Base-by-base conservation (phyloP, 139 green algal genomes). In the Tetradesmus lagerheimii region DNA sequence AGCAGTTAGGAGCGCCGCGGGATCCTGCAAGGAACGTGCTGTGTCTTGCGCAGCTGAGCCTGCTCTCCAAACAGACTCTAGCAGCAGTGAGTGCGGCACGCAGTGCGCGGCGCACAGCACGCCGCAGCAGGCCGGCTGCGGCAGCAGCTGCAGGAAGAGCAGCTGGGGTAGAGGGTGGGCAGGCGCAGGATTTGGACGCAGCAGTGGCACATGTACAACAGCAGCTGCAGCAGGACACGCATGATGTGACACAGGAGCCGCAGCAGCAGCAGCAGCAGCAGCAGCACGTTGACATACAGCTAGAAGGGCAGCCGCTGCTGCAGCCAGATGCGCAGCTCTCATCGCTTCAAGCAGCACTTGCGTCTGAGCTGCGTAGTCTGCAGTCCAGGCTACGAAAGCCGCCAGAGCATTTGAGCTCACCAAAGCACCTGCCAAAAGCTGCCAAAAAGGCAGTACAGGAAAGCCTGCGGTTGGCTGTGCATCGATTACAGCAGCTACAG, bases 371-470 rank as follows among this genome's bases (percentile, higher is more conserved):
- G 41, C 29, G 41, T 14, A 12, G 39, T 3, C 2, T 66, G 79
- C 79, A 38, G 2, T 38, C 2, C 9, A 85, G 41, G 39, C 27
- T 34, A 4, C 79, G 43, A 6, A 85, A 31, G n/a, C 8, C 18
- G 15, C 80, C 45, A 86, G 80, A 4, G n/a, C 12, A 41, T 4
- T 35, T 71, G 25, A 85, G 35, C n/a, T 37, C 79, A 67, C 79
- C 79, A 2, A 85, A 85, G 20, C 39, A 50, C 41, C 41, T 37
- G 6, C 79, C 79, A 23, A 85, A 85, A 41, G 79, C 79, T 41
- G 79, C 35, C 0, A 85, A 66, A 27, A 85, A 64, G 31, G 41
- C 79, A 67, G 79, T 85, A 29, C 79, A 85, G 79, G 25, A 35
- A 23, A 53, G 77, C 41, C 20, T 83, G 20, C 25, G 27, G 29